Evolutionary conservation across 2,329 filamentous ascomycete species (phyloP).

Genomic region (Penicillium sp.): DNA sequence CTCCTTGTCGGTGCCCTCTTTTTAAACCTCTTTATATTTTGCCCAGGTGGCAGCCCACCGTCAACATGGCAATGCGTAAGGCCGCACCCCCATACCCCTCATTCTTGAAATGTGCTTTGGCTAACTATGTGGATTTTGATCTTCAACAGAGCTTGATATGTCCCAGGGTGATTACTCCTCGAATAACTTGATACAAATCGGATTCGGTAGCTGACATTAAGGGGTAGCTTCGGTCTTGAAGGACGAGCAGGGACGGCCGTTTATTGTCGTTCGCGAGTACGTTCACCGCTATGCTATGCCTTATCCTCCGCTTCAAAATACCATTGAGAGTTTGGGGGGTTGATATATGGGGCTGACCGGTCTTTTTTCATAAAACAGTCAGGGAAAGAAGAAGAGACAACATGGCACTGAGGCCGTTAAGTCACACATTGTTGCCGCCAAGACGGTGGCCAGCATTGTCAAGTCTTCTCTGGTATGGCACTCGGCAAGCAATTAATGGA

Average conservation of each 20-base stretch:
- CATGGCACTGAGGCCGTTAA: constrained; percentile 98
- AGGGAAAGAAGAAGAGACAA: constrained; percentile 96
- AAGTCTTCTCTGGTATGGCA: constrained; percentile 77
- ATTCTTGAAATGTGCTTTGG: constrained; percentile 26
- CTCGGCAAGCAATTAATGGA: neutral
- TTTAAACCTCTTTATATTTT: constrained; percentile 20
- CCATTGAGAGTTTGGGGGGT: constrained; percentile 9
- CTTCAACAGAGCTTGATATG: constrained; percentile 47
- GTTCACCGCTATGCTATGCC: constrained; percentile 41
- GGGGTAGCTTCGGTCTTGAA: constrained; percentile 72
- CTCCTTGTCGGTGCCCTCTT: constrained; percentile 5
- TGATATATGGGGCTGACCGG: constrained; percentile 27
- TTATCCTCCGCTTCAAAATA: constrained; percentile 4
- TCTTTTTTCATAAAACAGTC: constrained; percentile 53
- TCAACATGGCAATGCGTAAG: constrained; percentile 52
- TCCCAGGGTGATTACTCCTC: constrained; percentile 43
- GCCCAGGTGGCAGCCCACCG: constrained; percentile 37
- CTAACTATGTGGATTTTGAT: constrained; percentile 27
- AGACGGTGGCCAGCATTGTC: constrained; percentile 94
- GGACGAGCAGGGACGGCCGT: constrained; percentile 95
- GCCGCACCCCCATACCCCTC: constrained; percentile 37
- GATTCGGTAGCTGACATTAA: constrained; percentile 21
- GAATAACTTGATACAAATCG: constrained; percentile 22
- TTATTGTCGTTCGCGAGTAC: constrained; percentile 97
- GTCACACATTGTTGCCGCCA: constrained; percentile 93